A percentile compares a stretch with the other conserved stretches of the same genome.
Conservation (phyloP, 1,139 yeast species). For the Zygotorulaspora mrakii region DNA sequence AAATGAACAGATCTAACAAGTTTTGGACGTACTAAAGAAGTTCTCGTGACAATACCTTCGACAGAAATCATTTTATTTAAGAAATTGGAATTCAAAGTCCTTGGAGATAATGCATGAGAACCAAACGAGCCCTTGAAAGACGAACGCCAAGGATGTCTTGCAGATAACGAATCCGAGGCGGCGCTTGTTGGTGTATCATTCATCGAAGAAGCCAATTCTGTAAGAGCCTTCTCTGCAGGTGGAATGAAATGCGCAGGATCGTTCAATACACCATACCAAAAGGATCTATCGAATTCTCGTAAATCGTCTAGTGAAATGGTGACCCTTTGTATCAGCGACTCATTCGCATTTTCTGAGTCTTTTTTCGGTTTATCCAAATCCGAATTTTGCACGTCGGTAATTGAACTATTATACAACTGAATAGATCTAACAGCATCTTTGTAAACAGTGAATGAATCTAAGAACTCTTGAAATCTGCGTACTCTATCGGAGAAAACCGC, state of each 20-base stretch:
- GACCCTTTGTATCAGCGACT: constrained; percentile 62
- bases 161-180: constrained; percentile 13
- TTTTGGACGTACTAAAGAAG: constrained; percentile 90
- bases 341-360: constrained; percentile 3
- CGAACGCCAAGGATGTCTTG: constrained; percentile 39
- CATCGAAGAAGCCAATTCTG: constrained; percentile 71
- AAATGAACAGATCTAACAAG: constrained; percentile 90
- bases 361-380: constrained; percentile 11
- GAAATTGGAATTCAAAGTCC: constrained; percentile 74
- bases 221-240: constrained; percentile 81
- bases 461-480: constrained; percentile 82
- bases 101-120: constrained; percentile 78
- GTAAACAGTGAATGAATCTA: constrained; percentile 64
- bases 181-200: constrained; percentile 43
- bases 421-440: constrained; percentile 59
- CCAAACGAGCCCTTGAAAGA: constrained; percentile 94
- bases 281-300: constrained; percentile 73
- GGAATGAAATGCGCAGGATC: constrained; percentile 85
- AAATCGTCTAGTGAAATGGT: constrained; percentile 80
- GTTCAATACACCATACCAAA: constrained; percentile 74
- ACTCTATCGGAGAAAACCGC: constrained; percentile 71
- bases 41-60: constrained; percentile 94
- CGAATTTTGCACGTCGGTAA: constrained; percentile 14
- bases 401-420: constrained; percentile 31
- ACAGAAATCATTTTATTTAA: constrained; percentile 80